These are phyloP conservation scores for Boletus sp. DNA, from an alignment of 768 basidiomycete genomes.

Conservation along the genomic window DNA sequence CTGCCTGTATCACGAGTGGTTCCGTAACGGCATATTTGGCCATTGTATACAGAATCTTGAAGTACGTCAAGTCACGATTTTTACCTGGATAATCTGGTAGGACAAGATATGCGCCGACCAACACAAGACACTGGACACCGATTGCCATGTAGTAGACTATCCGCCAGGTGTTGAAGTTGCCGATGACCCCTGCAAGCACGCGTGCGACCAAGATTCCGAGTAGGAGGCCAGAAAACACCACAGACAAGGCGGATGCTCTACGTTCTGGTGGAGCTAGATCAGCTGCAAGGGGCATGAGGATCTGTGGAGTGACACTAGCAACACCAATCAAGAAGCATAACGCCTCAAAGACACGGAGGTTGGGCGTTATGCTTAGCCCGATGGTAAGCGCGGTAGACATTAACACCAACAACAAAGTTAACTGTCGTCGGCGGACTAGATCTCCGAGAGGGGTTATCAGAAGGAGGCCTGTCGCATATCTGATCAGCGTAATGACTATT, in stretches of 20 bases:
- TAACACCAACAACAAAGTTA: slow-evolving; percentile 59
- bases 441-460: slow-evolving; percentile 83
- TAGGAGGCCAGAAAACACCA: slow-evolving; percentile 66
- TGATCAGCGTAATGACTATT: slow-evolving; percentile 21
- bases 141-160: slow-evolving; percentile 79
- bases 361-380: slow-evolving; percentile 63
- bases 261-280: slow-evolving; percentile 77
- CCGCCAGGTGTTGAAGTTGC: slow-evolving; percentile 68
- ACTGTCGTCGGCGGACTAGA: slow-evolving; percentile 69
- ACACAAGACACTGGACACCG: slow-evolving; percentile 61
- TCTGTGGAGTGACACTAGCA: slow-evolving; percentile 70
- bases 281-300: slow-evolving; percentile 72
- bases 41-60: slow-evolving; percentile 73
- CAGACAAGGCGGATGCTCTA: slow-evolving; percentile 73
- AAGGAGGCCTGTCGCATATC: slow-evolving; percentile 72
- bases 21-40: slow-evolving; percentile 73
- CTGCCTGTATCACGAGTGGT: slow-evolving; percentile 70
- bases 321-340: slow-evolving; percentile 72
- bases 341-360: slow-evolving; percentile 58
- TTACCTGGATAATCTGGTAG: slow-evolving; percentile 87
- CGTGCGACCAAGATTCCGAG: slow-evolving; percentile 75
- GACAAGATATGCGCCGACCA: slow-evolving; percentile 57
- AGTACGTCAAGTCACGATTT: slow-evolving; percentile 62
- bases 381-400: slow-evolving; percentile 61
- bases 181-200: slow-evolving; percentile 73